Evolutionary conservation across 2,329 filamentous ascomycete species (phyloP).

Genomic region (Cadophora sp.): DNA sequence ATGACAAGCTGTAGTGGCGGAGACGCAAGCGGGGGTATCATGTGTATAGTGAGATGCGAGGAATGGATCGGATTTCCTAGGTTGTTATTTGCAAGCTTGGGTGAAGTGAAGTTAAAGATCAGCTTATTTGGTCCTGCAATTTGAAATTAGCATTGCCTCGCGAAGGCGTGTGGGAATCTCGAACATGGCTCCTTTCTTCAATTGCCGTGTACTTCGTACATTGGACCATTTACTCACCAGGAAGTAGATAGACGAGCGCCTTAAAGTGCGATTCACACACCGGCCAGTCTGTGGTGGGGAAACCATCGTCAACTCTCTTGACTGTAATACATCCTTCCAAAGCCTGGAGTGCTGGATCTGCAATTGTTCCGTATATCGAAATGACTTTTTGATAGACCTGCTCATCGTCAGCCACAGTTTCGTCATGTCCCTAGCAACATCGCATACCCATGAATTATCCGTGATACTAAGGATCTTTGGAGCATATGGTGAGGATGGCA

Average conservation of each 20-base stretch:
- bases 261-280: conserved; percentile 93
- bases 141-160: not conserved
- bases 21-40: conserved; percentile 77
- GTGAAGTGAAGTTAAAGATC: conserved; percentile 85
- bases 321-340: conserved; percentile 83
- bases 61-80: conserved; percentile 75
- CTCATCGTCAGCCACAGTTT: conserved; percentile 26
- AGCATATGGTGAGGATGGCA: conserved; percentile 78
- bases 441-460: conserved; percentile 82
- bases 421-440: not conserved
- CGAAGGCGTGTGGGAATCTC: not conserved
- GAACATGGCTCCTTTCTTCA: not conserved
- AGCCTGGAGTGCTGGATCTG: conserved; percentile 69
- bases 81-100: conserved; percentile 75
- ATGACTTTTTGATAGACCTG: conserved; percentile 93
- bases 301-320: conserved; percentile 82
- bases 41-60: conserved; percentile 83
- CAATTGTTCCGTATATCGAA: conserved; percentile 81
- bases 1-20: conserved; percentile 92
- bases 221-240: conserved; percentile 56
- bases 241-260: conserved; percentile 85
- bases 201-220: too few species aligned
- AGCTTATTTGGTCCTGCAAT: conserved; percentile 71
- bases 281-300: conserved; percentile 85
- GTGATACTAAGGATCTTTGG: conserved; percentile 80